phyloP scores from a whole-genome alignment of 345 rosid genomes.

The Diplotaxis tenuifolia region DNA sequence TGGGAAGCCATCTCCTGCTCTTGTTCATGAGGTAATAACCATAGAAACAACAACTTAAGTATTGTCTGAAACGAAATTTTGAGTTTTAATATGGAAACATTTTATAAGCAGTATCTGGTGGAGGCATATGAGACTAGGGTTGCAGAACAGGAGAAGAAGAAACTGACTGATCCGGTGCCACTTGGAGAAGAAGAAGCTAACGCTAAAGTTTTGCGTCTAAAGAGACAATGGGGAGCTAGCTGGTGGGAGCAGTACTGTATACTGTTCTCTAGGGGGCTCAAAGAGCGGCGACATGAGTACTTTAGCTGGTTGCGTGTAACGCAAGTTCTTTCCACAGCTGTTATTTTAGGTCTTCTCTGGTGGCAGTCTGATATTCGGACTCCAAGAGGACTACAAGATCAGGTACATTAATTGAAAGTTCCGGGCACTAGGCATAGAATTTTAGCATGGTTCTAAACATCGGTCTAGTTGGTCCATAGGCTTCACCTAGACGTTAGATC shows the following conservation, averaged over 20 bases:
- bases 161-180: slow-evolving; percentile 60
- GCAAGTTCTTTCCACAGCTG: slow-evolving; percentile 87
- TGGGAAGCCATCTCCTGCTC: slow-evolving; percentile 71
- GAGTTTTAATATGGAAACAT: neutral
- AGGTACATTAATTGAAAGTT: slow-evolving; percentile 44
- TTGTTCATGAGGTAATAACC: slow-evolving; percentile 79
- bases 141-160: slow-evolving; percentile 77
- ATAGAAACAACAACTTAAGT: neutral
- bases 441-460: too few relatives aligned
- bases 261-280: slow-evolving; percentile 78
- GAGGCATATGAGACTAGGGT: slow-evolving; percentile 81
- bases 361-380: slow-evolving; percentile 74
- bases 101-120: slow-evolving; percentile 63
- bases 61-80: neutral
- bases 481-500: too few relatives aligned
- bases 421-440: neutral
- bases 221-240: slow-evolving; percentile 89
- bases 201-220: slow-evolving; percentile 48
- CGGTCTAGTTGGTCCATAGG: too few relatives aligned
- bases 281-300: slow-evolving; percentile 85
- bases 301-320: slow-evolving; percentile 95
- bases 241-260: slow-evolving; percentile 85
- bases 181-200: slow-evolving; percentile 68
- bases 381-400: slow-evolving; percentile 71
- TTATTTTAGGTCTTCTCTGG: slow-evolving; percentile 89